Percentiles rank a stretch among this genome's conserved stretches.
phyloP scores from a whole-genome alignment of 2,329 filamentous ascomycete genomes.

The Lasiodiplodia citricola region DNA sequence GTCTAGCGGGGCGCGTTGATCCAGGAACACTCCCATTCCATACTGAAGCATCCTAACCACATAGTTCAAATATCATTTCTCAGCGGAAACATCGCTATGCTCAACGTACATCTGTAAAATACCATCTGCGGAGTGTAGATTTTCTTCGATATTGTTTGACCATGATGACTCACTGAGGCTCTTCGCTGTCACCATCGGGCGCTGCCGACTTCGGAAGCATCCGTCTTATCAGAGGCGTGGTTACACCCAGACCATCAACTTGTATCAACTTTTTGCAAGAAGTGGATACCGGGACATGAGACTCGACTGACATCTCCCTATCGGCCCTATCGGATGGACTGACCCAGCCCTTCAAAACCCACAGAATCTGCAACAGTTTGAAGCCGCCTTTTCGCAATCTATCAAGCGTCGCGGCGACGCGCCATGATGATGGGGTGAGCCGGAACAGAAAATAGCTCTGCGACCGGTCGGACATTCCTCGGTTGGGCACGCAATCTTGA shows the following conservation, averaged over 20 bases:
- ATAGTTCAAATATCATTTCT: background rate
- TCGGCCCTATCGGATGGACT: conserved; percentile 5
- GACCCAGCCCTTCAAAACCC: conserved; percentile 14
- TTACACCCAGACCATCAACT: background rate
- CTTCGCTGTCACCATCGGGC: background rate
- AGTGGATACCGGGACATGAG: conserved; percentile 10
- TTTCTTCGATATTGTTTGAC: background rate
- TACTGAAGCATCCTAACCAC: background rate
- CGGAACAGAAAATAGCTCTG: conserved; percentile 3
- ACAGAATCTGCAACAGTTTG: conserved; percentile 14
- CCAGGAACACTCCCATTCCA: background rate
- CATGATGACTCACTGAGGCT: background rate
- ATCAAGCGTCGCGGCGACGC: background rate
- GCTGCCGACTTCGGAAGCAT: background rate
- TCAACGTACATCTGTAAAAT: background rate
- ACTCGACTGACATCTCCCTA: conserved; percentile 21
- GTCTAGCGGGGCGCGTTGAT: background rate
- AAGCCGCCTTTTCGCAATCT: conserved; percentile 4
- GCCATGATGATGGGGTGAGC: conserved; percentile 12
- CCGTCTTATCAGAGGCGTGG: background rate
- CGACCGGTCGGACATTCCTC: background rate
- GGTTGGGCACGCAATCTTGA: background rate
- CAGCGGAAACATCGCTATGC: background rate
- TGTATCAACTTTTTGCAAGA: background rate
- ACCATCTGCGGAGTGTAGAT: background rate